A percentile compares a stretch with the other conserved stretches of the same genome.
Conservation (phyloP, 2,329 filamentous ascomycete genomes). For the Phaeosphaeriaceae sp. region DNA sequence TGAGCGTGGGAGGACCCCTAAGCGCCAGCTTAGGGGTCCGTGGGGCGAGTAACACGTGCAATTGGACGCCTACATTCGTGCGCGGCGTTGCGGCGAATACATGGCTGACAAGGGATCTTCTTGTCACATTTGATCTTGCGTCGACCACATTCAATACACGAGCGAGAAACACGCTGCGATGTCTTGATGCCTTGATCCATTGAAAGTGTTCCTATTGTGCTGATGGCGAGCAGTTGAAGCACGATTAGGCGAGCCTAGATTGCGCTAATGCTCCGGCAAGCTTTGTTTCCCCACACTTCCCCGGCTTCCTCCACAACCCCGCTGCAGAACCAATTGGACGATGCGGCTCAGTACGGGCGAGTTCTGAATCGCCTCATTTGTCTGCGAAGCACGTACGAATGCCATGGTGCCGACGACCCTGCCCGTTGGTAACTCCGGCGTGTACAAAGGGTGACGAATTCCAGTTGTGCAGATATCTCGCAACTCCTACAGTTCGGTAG, state of each 20-base stretch:
- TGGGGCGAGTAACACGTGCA: no score
- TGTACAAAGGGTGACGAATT: background rate
- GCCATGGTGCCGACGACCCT: background rate
- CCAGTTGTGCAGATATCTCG: background rate
- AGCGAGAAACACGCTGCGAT: slow-evolving; percentile 14
- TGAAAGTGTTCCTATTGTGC: background rate
- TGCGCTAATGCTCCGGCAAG: no score
- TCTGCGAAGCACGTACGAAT: background rate
- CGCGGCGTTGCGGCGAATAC: slow-evolving; percentile 13
- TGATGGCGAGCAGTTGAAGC: background rate
- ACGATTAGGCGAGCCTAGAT: no score
- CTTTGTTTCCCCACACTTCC: no score
- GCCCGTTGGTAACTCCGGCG: background rate
- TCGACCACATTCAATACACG: slow-evolving; percentile 15
- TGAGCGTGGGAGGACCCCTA: no score
- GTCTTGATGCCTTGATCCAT: slow-evolving; percentile 17
- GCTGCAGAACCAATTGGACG: slow-evolving; percentile 11
- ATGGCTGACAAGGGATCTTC: slow-evolving; percentile 14
- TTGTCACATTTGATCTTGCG: slow-evolving; percentile 21
- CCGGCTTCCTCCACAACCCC: slow-evolving; percentile 15
- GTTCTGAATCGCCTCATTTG: background rate
- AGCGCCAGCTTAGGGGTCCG: no score
- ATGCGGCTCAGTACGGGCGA: slow-evolving; percentile 15
- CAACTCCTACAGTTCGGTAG: background rate
- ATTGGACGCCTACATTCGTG: slow-evolving; percentile 16